phyloP scores from a whole-genome alignment of 2,329 filamentous ascomycete genomes.

The Penicillium polonicum region DNA sequence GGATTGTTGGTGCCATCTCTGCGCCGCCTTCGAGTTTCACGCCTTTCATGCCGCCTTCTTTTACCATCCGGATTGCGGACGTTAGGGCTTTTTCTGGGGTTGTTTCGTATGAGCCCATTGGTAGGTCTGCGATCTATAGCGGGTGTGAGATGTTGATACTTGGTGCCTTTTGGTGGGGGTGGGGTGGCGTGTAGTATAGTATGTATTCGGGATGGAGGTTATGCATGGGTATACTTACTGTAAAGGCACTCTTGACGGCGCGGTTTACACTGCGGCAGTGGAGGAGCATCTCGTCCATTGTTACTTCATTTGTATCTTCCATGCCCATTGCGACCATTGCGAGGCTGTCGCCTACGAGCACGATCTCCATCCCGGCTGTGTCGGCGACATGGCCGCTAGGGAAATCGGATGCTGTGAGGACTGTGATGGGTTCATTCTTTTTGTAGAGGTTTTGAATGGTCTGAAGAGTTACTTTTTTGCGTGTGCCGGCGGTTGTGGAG shows the following conservation, averaged over 20 bases:
- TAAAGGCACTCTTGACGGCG: constrained; percentile 77
- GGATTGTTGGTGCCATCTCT: constrained; percentile 83
- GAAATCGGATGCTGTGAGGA: constrained; percentile 95
- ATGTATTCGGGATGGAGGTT: background rate
- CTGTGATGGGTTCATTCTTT: constrained; percentile 80
- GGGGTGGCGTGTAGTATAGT: background rate
- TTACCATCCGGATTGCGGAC: constrained; percentile 84
- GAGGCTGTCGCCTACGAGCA: constrained; percentile 87
- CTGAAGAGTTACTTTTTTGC: constrained; percentile 84
- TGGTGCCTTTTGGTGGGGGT: background rate
- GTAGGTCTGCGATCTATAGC: constrained; percentile 76
- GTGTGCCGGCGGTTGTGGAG: constrained; percentile 31
- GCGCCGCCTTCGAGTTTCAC: constrained; percentile 90
- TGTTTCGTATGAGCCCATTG: constrained; percentile 94
- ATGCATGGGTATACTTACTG: constrained; percentile 53
- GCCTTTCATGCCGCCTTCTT: constrained; percentile 80
- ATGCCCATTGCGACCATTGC: constrained; percentile 96
- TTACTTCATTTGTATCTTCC: constrained; percentile 88
- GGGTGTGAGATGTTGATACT: background rate
- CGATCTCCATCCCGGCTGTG: constrained; percentile 83
- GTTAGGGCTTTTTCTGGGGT: constrained; percentile 78
- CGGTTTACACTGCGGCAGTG: constrained; percentile 86
- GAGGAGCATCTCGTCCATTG: constrained; percentile 92
- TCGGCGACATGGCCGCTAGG: constrained; percentile 89
- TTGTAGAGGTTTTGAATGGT: constrained; percentile 72